Percentiles rank a stretch among this genome's conserved stretches.
Conservation (phyloP, 2,329 filamentous ascomycete species). For the Diaporthe ampelina region DNA sequence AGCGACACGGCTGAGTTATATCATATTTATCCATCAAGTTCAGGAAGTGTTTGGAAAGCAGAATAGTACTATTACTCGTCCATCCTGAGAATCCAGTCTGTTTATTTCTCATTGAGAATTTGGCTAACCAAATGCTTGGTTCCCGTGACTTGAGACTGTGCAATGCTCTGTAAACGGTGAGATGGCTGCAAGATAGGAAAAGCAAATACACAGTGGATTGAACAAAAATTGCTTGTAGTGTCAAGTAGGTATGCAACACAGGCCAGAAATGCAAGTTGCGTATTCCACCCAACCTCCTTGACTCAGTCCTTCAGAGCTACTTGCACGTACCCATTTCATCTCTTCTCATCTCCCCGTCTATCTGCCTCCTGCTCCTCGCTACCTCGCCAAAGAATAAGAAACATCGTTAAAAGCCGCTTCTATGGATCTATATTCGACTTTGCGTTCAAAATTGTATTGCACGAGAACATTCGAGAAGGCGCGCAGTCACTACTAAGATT, state of each 20-base stretch:
- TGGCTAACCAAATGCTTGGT: neutral
- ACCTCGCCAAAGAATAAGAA: too few species aligned
- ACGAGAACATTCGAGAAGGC: neutral
- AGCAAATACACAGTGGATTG: neutral
- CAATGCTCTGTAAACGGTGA: too few species aligned
- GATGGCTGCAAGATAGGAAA: too few species aligned
- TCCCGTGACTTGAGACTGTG: neutral
- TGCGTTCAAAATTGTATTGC: neutral
- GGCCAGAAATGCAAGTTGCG: neutral
- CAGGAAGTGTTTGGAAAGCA: neutral
- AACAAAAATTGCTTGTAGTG: neutral
- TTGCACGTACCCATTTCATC: neutral
- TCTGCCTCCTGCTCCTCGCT: too few species aligned
- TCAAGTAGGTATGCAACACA: neutral
- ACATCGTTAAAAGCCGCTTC: neutral
- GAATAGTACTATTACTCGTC: neutral
- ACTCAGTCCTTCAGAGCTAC: neutral
- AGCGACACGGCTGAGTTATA: neutral
- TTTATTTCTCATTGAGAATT: neutral
- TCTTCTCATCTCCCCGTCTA: neutral
- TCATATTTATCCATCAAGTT: neutral
- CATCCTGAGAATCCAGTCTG: neutral
- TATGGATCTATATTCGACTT: neutral
- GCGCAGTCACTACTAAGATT: neutral
- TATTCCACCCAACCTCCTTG: neutral